Evolutionary conservation across 306 rosid genomes (phyloP).

Genomic region (Begonia masoniana): DNA sequence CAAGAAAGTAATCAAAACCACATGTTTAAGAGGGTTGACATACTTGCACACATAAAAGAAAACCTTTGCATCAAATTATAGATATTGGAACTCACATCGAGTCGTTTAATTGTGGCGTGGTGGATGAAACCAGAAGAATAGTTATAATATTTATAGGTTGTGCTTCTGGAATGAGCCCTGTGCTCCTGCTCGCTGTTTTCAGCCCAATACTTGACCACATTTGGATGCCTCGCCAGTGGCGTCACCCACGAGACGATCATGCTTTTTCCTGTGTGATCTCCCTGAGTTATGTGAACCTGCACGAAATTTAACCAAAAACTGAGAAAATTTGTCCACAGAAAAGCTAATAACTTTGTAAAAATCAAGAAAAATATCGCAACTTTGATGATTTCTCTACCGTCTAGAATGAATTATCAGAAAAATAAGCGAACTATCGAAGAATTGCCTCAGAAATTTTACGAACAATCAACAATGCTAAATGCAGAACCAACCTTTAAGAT

Average conservation of each 20-base stretch:
- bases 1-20: neutral
- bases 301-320: neutral
- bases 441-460: no score
- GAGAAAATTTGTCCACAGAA: neutral
- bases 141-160: neutral
- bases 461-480: no score
- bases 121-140: neutral
- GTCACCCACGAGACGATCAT: conserved; percentile 17
- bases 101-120: neutral
- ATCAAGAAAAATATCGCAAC: no score
- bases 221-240: neutral
- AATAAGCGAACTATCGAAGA: no score
- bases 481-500: no score
- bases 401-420: no score
- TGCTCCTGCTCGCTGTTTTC: neutral
- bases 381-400: no score
- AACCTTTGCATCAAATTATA: neutral
- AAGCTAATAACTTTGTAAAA: no score
- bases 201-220: neutral
- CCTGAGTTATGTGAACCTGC: conserved; percentile 20
- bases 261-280: conserved; percentile 10
- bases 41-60: no score
- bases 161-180: neutral
- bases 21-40: no score
- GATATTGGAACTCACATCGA: neutral